Conservation (phyloP, 129 eudicot genomes). For the Lonicera japonica region DNA sequence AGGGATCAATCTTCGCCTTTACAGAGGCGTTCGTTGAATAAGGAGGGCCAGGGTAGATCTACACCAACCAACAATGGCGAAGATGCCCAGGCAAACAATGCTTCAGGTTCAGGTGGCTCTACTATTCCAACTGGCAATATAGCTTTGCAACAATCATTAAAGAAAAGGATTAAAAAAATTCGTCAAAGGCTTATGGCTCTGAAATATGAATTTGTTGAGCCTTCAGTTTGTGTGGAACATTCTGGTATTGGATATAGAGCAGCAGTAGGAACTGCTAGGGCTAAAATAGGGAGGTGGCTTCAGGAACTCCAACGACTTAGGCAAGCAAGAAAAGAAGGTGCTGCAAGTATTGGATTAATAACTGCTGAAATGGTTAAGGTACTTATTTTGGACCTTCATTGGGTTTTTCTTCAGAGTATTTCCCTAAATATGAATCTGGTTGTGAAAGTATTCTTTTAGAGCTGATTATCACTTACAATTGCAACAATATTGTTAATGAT, state of each 20-base stretch:
- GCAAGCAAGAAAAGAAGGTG: constrained; percentile 96
- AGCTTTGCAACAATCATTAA: constrained; percentile 47
- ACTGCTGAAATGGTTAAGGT: constrained; percentile 95
- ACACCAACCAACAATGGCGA: constrained; percentile 33
- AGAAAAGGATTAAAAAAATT: constrained; percentile 69
- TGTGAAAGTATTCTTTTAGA: not conserved
- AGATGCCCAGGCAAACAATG: constrained; percentile 37
- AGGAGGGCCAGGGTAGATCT: constrained; percentile 50
- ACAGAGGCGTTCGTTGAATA: constrained; percentile 53
- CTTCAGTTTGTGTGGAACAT: constrained; percentile 53
- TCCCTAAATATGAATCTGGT: not conserved
- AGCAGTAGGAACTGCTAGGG: constrained; percentile 84
- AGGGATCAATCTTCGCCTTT: constrained; percentile 92
- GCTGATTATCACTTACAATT: not conserved
- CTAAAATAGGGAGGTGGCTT: constrained; percentile 88
- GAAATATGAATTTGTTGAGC: constrained; percentile 69
- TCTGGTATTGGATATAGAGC: constrained; percentile 81
- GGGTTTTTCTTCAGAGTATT: not conserved
- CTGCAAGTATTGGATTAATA: constrained; percentile 79
- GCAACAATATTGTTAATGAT: not conserved
- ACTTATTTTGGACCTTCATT: constrained; percentile 4
- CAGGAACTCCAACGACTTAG: constrained; percentile 89
- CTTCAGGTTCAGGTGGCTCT: constrained; percentile 24
- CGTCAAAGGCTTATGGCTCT: constrained; percentile 89
- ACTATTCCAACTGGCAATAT: constrained; percentile 27